Percentiles rank a stretch among this genome's conserved stretches.
phyloP scores from a whole-genome alignment of 2,329 filamentous ascomycete genomes.

The Aspergillus pseudotamarii region DNA sequence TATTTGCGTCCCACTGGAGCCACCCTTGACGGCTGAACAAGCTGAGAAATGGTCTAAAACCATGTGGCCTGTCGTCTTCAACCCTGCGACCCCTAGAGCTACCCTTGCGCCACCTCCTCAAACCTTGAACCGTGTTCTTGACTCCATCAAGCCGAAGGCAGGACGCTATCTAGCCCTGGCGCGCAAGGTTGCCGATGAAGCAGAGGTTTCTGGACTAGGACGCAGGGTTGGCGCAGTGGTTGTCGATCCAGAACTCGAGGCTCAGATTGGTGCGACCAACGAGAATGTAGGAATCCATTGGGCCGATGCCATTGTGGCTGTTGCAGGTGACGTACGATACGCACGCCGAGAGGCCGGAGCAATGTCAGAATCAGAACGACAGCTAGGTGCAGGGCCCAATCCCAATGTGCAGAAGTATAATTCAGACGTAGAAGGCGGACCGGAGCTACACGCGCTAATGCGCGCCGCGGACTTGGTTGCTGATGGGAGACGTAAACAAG shows the following conservation, averaged over 20 bases:
- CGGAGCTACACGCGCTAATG: conserved; percentile 52
- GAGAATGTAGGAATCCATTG: conserved; percentile 31
- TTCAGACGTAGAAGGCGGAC: conserved; percentile 44
- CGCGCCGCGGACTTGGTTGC: conserved; percentile 47
- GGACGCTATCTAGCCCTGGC: conserved; percentile 46
- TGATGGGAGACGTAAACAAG: conserved; percentile 39
- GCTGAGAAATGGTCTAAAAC: conserved; percentile 45
- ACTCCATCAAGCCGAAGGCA: conserved; percentile 40
- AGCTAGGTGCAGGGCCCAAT: conserved; percentile 25
- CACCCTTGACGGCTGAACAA: conserved; percentile 43
- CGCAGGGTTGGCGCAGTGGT: conserved; percentile 48
- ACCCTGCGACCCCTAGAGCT: conserved; percentile 47
- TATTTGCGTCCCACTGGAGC: conserved; percentile 43
- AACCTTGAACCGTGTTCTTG: conserved; percentile 36
- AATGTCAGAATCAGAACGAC: conserved; percentile 25
- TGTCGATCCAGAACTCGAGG: conserved; percentile 45
- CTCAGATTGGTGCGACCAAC: conserved; percentile 21
- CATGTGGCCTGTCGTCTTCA: conserved; percentile 49
- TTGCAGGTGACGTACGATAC: conserved; percentile 49
- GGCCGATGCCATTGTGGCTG: conserved; percentile 45
- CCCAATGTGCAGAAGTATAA: conserved; percentile 29
- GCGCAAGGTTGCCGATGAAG: conserved; percentile 41
- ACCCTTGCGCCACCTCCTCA: conserved; percentile 46
- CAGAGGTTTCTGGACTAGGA: conserved; percentile 39
- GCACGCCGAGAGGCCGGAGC: conserved; percentile 31